Percentiles rank a stretch among this genome's conserved stretches.
Conservation (phyloP, 2,329 filamentous ascomycete genomes). For the Fonsecaea pedrosoi region DNA sequence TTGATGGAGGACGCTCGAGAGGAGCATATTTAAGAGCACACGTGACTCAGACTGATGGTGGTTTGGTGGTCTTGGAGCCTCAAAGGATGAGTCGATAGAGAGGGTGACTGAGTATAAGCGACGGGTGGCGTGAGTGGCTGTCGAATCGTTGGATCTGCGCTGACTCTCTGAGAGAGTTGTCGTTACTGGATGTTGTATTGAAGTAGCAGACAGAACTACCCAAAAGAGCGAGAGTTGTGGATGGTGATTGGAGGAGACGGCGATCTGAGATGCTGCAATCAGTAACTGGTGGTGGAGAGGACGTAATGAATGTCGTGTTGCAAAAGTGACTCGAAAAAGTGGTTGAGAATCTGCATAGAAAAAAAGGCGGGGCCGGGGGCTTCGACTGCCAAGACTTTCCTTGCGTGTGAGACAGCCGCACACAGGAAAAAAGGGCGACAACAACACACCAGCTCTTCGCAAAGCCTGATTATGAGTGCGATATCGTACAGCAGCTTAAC, state of each 20-base stretch:
- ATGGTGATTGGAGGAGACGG: conserved; percentile 28
- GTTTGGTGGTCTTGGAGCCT: conserved; percentile 4
- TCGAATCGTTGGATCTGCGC: neutral
- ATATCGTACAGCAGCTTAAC: no score
- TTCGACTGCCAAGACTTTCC: conserved; percentile 10
- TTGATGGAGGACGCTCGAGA: neutral
- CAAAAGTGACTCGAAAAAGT: conserved; percentile 24
- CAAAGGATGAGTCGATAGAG: conserved; percentile 14
- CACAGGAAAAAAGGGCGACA: neutral
- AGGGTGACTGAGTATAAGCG: neutral
- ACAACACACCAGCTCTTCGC: neutral
- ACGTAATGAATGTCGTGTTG: conserved; percentile 6
- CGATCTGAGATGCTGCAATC: conserved; percentile 12
- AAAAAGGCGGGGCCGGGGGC: conserved; percentile 5
- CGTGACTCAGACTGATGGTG: conserved; percentile 20
- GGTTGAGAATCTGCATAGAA: conserved; percentile 22
- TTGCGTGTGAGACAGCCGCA: neutral
- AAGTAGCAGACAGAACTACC: conserved; percentile 26
- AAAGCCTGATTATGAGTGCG: neutral
- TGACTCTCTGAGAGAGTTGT: neutral
- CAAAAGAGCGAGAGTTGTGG: conserved; percentile 16
- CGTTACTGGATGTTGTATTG: neutral
- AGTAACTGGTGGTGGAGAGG: conserved; percentile 10
- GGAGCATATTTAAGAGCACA: conserved; percentile 27
- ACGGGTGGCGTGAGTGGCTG: neutral